A percentile compares a stretch with the other conserved stretches of the same genome.
Evolutionary conservation across 768 basidiomycete genomes (phyloP).

Genomic region (Leucogyrophana mollusca): DNA sequence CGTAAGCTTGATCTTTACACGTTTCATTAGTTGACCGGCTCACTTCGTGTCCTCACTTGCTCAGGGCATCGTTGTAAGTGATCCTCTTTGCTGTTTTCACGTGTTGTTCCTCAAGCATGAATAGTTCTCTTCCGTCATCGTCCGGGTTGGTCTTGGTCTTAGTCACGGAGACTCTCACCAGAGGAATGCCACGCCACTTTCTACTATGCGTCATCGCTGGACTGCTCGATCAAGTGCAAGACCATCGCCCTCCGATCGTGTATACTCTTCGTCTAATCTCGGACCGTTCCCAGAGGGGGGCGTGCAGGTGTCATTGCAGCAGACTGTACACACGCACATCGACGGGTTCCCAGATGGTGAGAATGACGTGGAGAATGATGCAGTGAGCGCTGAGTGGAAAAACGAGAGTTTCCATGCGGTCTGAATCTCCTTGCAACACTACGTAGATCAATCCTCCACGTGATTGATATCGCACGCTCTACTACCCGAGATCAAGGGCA

Average conservation of each 20-base stretch:
- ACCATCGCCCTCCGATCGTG: background rate
- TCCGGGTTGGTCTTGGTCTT: conserved; percentile 21
- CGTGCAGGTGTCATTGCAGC: conserved; percentile 5
- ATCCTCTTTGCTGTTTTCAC: background rate
- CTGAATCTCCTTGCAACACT: background rate
- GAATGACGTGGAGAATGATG: background rate
- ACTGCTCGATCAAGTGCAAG: background rate
- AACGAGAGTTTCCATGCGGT: background rate
- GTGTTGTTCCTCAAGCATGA: background rate
- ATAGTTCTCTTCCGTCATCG: conserved; percentile 24
- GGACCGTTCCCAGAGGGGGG: conserved; percentile 6
- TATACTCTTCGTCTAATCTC: background rate
- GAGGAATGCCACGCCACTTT: background rate
- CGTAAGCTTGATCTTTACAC: too few species aligned
- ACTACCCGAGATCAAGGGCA: too few species aligned
- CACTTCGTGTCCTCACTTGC: conserved; percentile 8
- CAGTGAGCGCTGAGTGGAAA: background rate
- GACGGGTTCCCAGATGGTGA: conserved; percentile 1
- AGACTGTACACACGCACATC: conserved; percentile 7
- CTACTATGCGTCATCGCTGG: conserved; percentile 4
- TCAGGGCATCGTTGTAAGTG: conserved; percentile 18
- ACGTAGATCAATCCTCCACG: too few species aligned
- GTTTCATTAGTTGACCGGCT: background rate
- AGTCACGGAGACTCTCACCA: conserved; percentile 13
- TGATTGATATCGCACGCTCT: too few species aligned